Evolutionary conservation across 495 filamentous ascomycete genomes (phyloP).

Genomic region (Xylaria curta): DNA sequence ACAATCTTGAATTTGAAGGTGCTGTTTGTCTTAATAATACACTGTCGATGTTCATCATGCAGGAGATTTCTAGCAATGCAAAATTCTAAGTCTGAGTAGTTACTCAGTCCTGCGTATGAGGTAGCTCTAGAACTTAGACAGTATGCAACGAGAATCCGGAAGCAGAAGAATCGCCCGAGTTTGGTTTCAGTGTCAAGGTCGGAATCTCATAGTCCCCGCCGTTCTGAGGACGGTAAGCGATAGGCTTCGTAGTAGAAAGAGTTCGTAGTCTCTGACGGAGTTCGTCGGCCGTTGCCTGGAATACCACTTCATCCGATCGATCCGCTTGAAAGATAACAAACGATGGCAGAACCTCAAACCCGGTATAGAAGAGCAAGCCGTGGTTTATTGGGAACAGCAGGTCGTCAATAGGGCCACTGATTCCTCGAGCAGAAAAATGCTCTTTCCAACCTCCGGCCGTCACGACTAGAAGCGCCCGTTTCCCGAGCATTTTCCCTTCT

Average conservation of each 20-base stretch:
- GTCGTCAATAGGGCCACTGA: slow-evolving; percentile 16
- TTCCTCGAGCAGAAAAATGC: slow-evolving; percentile 10
- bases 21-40: neutral
- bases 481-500: slow-evolving; percentile 9
- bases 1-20: neutral
- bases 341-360: slow-evolving; percentile 6
- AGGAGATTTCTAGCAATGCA: neutral
- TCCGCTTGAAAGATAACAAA: neutral
- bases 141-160: neutral
- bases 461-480: neutral
- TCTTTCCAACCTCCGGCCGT: slow-evolving; percentile 3
- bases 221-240: neutral
- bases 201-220: slow-evolving; percentile 13
- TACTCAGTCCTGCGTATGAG: neutral
- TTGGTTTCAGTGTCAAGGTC: neutral
- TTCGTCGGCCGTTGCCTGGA: neutral
- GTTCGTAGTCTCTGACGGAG: slow-evolving; percentile 11
- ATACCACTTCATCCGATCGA: neutral
- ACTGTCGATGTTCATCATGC: neutral
- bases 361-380: slow-evolving; percentile 9
- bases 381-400: slow-evolving; percentile 9
- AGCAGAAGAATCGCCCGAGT: neutral
- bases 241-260: neutral
- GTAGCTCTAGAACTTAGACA: neutral
- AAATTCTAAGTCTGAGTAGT: neutral